Evolutionary conservation across 169 alveolate species (phyloP).

Genomic region (Toxoplasma gondii): DNA sequence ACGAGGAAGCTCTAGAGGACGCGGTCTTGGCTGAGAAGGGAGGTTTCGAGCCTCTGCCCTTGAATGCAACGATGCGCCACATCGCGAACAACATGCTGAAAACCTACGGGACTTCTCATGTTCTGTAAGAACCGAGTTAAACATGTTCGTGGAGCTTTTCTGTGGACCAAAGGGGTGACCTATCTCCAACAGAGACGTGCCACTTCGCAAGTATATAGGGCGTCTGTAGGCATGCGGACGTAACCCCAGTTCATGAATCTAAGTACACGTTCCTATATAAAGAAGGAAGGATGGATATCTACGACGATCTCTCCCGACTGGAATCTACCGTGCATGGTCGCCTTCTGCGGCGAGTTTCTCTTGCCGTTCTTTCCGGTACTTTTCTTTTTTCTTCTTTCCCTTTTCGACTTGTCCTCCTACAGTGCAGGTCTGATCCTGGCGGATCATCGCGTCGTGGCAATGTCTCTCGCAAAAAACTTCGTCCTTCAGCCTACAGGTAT

Average conservation of each 20-base stretch:
- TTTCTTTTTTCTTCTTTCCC: background rate
- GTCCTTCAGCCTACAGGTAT: background rate
- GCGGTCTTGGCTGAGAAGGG: background rate
- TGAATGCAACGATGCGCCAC: slow-evolving; percentile 73
- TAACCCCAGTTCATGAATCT: too few relatives aligned
- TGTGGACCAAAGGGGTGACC: too few relatives aligned
- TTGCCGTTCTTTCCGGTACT: background rate
- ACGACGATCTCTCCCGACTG: background rate
- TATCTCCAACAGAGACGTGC: too few relatives aligned
- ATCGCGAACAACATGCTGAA: slow-evolving; percentile 52
- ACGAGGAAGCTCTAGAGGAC: background rate
- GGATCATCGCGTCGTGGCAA: slow-evolving; percentile 21
- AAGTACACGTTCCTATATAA: too few relatives aligned
- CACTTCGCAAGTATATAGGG: too few relatives aligned
- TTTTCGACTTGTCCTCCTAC: background rate
- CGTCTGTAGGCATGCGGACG: too few relatives aligned
- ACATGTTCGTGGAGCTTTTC: too few relatives aligned
- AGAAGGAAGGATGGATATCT: too few relatives aligned
- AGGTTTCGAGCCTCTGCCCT: slow-evolving; percentile 80
- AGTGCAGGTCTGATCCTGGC: background rate
- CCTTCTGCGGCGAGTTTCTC: background rate
- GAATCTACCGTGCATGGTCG: background rate
- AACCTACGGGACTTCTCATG: background rate
- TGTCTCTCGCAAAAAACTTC: background rate
- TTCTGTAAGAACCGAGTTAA: background rate